Percentiles rank a stretch among this genome's conserved stretches.
phyloP scores from a whole-genome alignment of 164 flowering plant genomes.

The Amborella trichopoda region DNA sequence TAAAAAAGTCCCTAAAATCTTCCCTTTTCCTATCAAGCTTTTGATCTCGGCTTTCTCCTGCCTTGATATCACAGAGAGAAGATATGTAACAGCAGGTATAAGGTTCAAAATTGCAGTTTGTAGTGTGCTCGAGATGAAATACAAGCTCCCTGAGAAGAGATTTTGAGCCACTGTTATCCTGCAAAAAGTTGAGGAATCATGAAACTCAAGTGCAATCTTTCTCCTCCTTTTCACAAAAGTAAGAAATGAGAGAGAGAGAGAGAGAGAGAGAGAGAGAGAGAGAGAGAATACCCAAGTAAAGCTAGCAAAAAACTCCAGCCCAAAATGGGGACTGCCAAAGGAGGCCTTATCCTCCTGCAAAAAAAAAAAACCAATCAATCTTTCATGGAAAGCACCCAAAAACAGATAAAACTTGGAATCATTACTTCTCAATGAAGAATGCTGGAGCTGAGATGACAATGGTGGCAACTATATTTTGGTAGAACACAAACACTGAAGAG shows the following conservation, averaged over 20 bases:
- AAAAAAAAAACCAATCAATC: not conserved
- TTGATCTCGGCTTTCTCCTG: conserved; percentile 8
- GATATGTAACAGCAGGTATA: conserved; percentile 10
- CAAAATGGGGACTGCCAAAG: not conserved
- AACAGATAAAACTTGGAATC: too few relatives aligned
- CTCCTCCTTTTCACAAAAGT: not conserved
- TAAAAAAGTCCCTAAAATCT: conserved; percentile 9
- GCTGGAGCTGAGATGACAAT: conserved; percentile 5
- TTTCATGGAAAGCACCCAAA: too few relatives aligned
- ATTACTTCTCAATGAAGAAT: conserved; percentile 4
- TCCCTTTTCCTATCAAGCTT: conserved; percentile 10
- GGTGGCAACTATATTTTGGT: conserved; percentile 4
- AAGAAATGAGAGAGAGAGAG: not conserved
- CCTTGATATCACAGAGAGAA: conserved; percentile 8
- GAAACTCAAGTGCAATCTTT: not conserved
- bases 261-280: conserved; percentile 1
- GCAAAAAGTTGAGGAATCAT: not conserved
- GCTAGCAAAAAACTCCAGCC: conserved; percentile 4
- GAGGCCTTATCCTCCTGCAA: conserved; percentile 6
- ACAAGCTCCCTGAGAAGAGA: conserved; percentile 8
- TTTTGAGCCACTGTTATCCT: conserved; percentile 7
- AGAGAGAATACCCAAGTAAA: conserved; percentile 1
- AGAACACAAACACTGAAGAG: conserved; percentile 5
- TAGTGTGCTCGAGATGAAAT: conserved; percentile 11
- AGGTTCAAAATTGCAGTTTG: conserved; percentile 9